phyloP scores from a whole-genome alignment of 805 yeast species.

The Kregervanrija delftensis region DNA sequence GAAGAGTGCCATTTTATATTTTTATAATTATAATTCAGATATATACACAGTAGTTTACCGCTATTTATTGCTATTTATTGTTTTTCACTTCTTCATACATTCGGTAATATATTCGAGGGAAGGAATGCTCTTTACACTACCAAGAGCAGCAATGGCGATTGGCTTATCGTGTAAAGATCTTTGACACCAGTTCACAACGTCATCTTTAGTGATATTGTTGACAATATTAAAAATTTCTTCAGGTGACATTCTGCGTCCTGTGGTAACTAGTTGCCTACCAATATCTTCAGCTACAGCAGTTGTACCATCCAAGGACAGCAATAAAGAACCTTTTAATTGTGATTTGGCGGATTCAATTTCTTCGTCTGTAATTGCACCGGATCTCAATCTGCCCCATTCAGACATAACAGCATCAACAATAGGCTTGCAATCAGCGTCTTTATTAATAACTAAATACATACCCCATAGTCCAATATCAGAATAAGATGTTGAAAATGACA shows the following conservation, averaged over 20 bases:
- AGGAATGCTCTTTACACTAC: constrained; percentile 70
- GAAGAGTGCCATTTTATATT: no score
- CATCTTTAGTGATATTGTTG: constrained; percentile 68
- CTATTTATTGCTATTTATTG: no score
- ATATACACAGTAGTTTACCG: no score
- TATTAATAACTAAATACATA: constrained; percentile 81
- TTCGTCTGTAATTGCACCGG: constrained; percentile 68
- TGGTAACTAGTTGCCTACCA: constrained; percentile 93
- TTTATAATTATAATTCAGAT: no score
- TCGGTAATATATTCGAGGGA: background rate
- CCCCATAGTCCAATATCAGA: constrained; percentile 99
- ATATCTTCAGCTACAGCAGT: constrained; percentile 97
- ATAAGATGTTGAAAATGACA: constrained; percentile 95
- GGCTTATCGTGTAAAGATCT: constrained; percentile 73
- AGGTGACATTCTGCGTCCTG: constrained; percentile 73
- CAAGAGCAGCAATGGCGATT: constrained; percentile 86
- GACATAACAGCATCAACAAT: constrained; percentile 68
- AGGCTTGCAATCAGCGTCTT: constrained; percentile 54
- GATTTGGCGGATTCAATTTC: constrained; percentile 94
- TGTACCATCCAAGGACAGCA: constrained; percentile 86
- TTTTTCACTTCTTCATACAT: no score
- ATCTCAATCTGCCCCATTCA: constrained; percentile 85
- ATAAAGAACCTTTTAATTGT: constrained; percentile 85
- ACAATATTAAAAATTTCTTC: constrained; percentile 71
- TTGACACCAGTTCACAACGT: constrained; percentile 84